Base-by-base conservation (phyloP, 352 stramenopile genomes). In the Phytopythium sindhum region DNA sequence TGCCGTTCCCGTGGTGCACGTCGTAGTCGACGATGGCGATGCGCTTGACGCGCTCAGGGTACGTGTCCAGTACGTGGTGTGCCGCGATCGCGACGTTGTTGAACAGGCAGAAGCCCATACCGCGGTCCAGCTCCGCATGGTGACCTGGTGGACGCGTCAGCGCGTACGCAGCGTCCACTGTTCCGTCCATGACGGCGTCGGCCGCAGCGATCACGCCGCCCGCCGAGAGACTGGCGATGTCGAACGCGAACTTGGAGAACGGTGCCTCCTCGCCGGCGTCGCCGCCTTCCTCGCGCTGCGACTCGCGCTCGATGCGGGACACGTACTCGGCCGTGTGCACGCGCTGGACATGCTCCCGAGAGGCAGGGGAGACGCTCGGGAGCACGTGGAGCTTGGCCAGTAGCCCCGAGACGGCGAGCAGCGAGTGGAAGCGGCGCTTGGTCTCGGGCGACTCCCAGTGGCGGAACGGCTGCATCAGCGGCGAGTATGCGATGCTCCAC, bases 1-100 rank as follows among this genome's bases (percentile, higher is more conserved):
- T 98, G 45, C 96, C 97, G 74, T 99, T 99, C 21, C 97, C 97
- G 72, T 99, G 96, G 73, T 99, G 95, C 14, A 97, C 91, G 79
- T 98, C 94, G 57, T 92, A 97, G 76, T 99, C 95, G 37, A 99
- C 91, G 70, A 99, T 97, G 14, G 95, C 95, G 63, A 98, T 85
- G 41, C 85, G 84, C 63, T 86, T 80, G 62, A 98, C 87, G 26
- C 79, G 65, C 21, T 86, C 68, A 4, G 80, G 66, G 62, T 98
- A 96, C 29, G 17, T 57, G 0, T 71, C 54, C 54, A 86, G 60
- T 51, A 89, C 63, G 54, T 90, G 74, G 14, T 75, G 65, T 10
- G 74, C 80, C 0, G 81, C 70, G 58, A 92, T 85, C 24, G 74
- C 84, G 24, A 92, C 72, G 68, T 90, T 92, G 67, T 86, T 89